phyloP scores from a whole-genome alignment of 306 rosid species.

The Biancaea sappan region DNA sequence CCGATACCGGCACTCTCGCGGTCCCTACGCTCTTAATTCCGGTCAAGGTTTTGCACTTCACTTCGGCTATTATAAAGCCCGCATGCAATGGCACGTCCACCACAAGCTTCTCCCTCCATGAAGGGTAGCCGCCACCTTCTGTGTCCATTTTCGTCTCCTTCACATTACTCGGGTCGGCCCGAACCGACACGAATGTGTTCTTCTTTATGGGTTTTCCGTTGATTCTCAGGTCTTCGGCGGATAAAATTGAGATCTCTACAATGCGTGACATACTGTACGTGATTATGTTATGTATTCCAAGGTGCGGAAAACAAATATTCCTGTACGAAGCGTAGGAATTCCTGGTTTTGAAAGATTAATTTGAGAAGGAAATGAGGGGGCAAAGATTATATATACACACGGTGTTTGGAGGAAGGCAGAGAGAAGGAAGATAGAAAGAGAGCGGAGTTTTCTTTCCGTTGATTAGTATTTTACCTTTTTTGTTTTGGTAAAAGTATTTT shows the following conservation, averaged over 20 bases:
- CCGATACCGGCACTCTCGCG: slow-evolving; percentile 55
- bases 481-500: not conserved
- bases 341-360: not conserved
- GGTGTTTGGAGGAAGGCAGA: slow-evolving; percentile 26
- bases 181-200: slow-evolving; percentile 51
- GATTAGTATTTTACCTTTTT: not conserved
- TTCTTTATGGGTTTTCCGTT: slow-evolving; percentile 45
- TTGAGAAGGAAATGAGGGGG: not conserved
- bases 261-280: slow-evolving; percentile 23
- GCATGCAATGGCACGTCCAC: slow-evolving; percentile 53
- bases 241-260: slow-evolving; percentile 56
- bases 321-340: not conserved
- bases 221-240: slow-evolving; percentile 52
- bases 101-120: slow-evolving; percentile 61
- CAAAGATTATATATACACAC: not conserved
- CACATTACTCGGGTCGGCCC: slow-evolving; percentile 22
- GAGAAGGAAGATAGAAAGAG: slow-evolving; percentile 41
- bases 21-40: slow-evolving; percentile 45
- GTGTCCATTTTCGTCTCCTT: slow-evolving; percentile 36
- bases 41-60: slow-evolving; percentile 47
- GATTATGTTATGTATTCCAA: not conserved
- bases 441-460: slow-evolving; percentile 36
- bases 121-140: slow-evolving; percentile 54
- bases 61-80: slow-evolving; percentile 41
- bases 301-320: not conserved